Base-by-base conservation (phyloP, 352 stramenopile genomes). In the Phytophthora multivora region DNA sequence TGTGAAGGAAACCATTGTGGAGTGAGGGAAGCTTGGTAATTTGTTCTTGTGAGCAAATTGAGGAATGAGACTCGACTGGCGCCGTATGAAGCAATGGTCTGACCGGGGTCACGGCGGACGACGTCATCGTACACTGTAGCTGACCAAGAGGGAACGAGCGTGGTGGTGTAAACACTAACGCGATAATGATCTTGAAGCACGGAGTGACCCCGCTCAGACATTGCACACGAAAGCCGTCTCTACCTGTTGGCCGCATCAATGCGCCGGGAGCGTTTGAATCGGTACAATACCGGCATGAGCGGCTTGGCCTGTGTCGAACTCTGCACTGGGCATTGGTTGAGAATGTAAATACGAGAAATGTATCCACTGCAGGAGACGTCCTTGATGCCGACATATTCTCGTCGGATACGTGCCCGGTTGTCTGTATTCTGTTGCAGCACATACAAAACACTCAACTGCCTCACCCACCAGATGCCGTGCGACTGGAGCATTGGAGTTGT, bases 21-120 rank as follows among this genome's bases (percentile, higher is more conserved):
- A 23, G 28, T 4, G 56, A 2, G 28, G 30, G 26, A n/a, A 16
- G 19, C 12, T 31, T 48, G 57, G 48, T 58, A 59, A 54, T 59
- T 50, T 59, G 48, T 48, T 65, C 31, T 48, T 26, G 48, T 5
- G 40, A 65, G 57, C 57, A 59, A 65, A 65, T 65, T 59, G 57
- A 15, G 42, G 40, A 59, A 49, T 59, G 57, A 50, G 28, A n/a
- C 25, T 53, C 16, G 40, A 38, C 30, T 33, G 28, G 26, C 11
- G 9, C 21, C 21, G 21, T 33, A 43, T 9, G 16, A 43, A 23
- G 21, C 28, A 33, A 33, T 33, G 26, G 18, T 13, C 39, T 42
- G 48, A 45, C 31, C 15, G 3, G 31, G n/a, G 26, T 21, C 50
- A 25, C 40, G 30, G 18, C n/a, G 31, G 41, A 21, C 55, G 55